Base-by-base conservation (phyloP, 106 monocot genomes). In the Allium sativum region DNA sequence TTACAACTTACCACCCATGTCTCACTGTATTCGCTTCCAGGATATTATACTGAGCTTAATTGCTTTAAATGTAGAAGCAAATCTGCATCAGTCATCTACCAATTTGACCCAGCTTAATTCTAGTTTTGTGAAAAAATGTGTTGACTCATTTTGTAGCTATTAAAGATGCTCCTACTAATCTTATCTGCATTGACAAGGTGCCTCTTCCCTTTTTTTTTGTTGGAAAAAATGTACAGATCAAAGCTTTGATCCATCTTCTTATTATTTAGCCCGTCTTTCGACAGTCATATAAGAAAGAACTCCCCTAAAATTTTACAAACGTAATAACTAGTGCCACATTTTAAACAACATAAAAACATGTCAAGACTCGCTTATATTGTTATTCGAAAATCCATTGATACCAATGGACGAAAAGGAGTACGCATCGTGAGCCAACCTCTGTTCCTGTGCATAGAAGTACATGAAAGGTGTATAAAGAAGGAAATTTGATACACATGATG, bases 401-500 rank as follows among this genome's bases (percentile, higher is more conserved):
- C 52, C 68, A 15, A 22, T 58, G 12, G 76, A 44, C 20, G 67
- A 65, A 53, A 70, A 79, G 0, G 65, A 64, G 53, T 67, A 73
- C 11, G 78, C 70, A 67, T 86, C 86, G 68, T 86, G 86, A 12
- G 82, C 82, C 43, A 82, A 73, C 12, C 73, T 77, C 82, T 82
- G 94, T 59, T 95, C 94, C 52, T 95, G 90, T 55, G 94, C 80
- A 11, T 77, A 68, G 72, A 95, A 95, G 61, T 95, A 95, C 90
- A 95, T 90, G 84, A 87, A 95, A 21, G 94, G 94, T 22, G 94
- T 95, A 48, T 90, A 95, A 8, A 87, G 81, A 51, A 95, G 70
- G 74, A 95, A 95, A 73, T 95, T 95, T 62, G 94, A 95, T 48
- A 95, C 94, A 69, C 94, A 81, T 16, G 94, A 95, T 55, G 94